A percentile compares a stretch with the other conserved stretches of the same genome.
Evolutionary conservation across 2,329 filamentous ascomycete genomes (phyloP).

Genomic region (Diaporthe citrichinensis): DNA sequence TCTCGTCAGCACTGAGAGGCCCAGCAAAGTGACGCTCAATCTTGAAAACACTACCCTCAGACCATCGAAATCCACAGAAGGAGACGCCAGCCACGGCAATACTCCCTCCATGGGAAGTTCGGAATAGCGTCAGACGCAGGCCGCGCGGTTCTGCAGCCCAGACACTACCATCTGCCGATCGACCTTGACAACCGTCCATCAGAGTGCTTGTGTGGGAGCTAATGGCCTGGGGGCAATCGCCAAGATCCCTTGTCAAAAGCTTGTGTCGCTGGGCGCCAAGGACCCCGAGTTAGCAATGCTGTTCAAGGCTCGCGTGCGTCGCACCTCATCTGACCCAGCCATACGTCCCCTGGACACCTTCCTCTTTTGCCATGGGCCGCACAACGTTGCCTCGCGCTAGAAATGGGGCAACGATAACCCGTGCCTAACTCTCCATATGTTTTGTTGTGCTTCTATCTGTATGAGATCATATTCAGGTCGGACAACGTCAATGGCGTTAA

Average conservation of each 20-base stretch:
- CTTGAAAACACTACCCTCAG: background rate
- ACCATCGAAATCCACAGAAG: background rate
- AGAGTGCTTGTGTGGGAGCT: conserved; percentile 1
- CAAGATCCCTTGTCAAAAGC: conserved; percentile 32
- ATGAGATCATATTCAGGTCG: background rate
- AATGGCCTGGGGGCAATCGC: background rate
- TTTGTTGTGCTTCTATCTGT: background rate
- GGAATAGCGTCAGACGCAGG: conserved; percentile 24
- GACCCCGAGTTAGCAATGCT: background rate
- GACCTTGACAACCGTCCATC: conserved; percentile 2
- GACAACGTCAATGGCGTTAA: background rate
- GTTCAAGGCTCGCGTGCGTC: background rate
- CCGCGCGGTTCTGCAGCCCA: conserved; percentile 10
- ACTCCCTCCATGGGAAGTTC: background rate
- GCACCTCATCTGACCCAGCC: conserved; percentile 14
- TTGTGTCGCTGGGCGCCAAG: conserved; percentile 27
- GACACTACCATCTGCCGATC: conserved; percentile 25
- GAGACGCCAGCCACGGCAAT: background rate
- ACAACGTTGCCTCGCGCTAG: conserved; percentile 25
- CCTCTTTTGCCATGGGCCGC: conserved; percentile 14
- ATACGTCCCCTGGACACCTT: conserved; percentile 8
- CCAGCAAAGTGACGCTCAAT: background rate
- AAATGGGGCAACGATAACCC: background rate
- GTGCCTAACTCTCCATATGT: background rate
- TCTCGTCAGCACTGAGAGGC: conserved; percentile 15